phyloP scores from a whole-genome alignment of 352 stramenopile genomes.

The Phytopythium litorale region DNA sequence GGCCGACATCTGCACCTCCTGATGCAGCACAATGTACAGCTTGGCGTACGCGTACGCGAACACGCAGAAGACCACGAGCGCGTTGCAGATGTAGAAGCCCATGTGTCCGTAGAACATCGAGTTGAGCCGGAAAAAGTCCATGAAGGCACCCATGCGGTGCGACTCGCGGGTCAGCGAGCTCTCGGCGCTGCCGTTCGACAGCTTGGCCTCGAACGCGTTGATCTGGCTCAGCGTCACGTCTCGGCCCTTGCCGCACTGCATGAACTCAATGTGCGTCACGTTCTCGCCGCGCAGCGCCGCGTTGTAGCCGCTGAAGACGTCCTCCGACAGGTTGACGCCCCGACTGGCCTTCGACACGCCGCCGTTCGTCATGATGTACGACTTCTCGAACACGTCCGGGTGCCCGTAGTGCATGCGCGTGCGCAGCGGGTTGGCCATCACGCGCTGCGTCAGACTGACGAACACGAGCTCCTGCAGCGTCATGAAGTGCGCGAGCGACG shows the following conservation, averaged over 20 bases:
- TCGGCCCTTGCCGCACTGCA: conserved; percentile 85
- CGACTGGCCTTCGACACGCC: conserved; percentile 84
- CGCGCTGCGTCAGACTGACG: conserved; percentile 82
- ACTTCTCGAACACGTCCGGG: conserved; percentile 87
- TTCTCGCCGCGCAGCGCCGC: conserved; percentile 67
- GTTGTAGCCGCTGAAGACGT: conserved; percentile 89
- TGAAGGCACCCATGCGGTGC: conserved; percentile 74
- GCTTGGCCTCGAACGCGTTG: conserved; percentile 85
- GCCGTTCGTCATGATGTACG: conserved; percentile 82
- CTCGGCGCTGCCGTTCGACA: conserved; percentile 79
- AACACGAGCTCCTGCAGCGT: conserved; percentile 87
- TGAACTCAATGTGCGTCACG: conserved; percentile 84
- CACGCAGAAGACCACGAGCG: conserved; percentile 73
- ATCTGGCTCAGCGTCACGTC: conserved; percentile 88
- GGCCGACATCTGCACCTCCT: conserved; percentile 61
- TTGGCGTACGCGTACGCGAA: conserved; percentile 83
- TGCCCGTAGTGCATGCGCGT: conserved; percentile 88
- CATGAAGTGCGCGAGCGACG: conserved; percentile 85
- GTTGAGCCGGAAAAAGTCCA: conserved; percentile 89
- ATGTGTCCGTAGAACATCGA: conserved; percentile 90
- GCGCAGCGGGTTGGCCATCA: conserved; percentile 69
- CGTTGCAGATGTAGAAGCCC: conserved; percentile 88
- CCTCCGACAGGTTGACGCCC: conserved; percentile 88
- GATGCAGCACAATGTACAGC: conserved; percentile 80
- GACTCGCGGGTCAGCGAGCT: conserved; percentile 77